Evolutionary conservation across 257 asterid genomes (phyloP), one percentile per base, ranked within the genome.

Genomic region (Linderniella brevidens): DNA sequence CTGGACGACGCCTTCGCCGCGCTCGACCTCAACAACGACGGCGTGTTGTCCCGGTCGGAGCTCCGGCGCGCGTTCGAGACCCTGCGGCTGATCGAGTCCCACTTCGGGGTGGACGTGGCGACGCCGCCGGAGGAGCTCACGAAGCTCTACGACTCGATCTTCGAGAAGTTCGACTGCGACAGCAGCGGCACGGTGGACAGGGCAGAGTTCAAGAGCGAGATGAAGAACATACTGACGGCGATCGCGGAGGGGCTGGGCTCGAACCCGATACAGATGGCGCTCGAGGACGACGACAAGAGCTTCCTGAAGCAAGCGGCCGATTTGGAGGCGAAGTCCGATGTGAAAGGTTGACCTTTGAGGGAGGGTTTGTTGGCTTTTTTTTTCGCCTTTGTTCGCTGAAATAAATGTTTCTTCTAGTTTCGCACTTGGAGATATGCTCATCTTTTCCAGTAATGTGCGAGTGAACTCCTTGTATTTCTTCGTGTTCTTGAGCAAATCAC

Each of bases 191-290:
- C 75, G 3, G 78, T 86, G 45, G 96, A 86, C 16, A 55, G 15
- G 15, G 63, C 51, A 38, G 96, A 86, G 69, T 86, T 86, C 51
- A 60, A 65, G 50, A 63, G 37, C 8, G 96, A 86, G 67, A 29
- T 79, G 68, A 86, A 50, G 87, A 75, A 69, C 50, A 82, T 86
- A 17, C 49, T 79, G 82, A 55, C 75, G 48, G 96, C 92, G 9
- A 79, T 86, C 13, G 94, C 94, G 7, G 96, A 86, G 19, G 96
- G 96, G 9, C 74, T 86, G 36, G 96, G 96, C 0, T 67, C 80
- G 0, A 70, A 50, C 51, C 94, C 94, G 1, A 86, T 86, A 7
- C 96, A 86, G 66, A 86, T 86, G 96, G 92, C 78, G 10, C 77
- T 86, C 18, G 96, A 82, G 37, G 96, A 82, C 35, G 87, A 64